Percentiles rank a stretch among this genome's conserved stretches.
phyloP scores from a whole-genome alignment of 768 basidiomycete species.

The Tephrocybe rancida region DNA sequence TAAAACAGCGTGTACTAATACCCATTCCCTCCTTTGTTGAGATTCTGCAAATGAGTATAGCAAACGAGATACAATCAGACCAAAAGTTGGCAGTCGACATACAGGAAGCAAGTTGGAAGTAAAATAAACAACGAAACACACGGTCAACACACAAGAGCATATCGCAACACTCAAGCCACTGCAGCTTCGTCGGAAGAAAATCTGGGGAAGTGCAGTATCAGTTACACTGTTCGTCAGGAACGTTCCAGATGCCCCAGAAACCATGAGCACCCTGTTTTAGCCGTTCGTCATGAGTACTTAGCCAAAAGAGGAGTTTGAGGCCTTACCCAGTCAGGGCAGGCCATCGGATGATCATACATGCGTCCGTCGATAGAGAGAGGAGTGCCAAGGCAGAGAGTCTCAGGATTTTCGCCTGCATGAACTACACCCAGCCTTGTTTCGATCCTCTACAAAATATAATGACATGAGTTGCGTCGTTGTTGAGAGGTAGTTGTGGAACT shows the following conservation, averaged over 20 bases:
- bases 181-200: no score
- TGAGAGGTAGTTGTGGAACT: not conserved
- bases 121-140: no score
- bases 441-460: slow-evolving; percentile 1
- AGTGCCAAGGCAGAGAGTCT: slow-evolving; percentile 9
- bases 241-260: slow-evolving; percentile 16
- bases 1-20: no score
- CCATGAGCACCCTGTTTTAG: slow-evolving; percentile 1
- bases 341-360: slow-evolving; percentile 6
- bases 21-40: no score
- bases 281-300: no score
- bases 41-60: no score
- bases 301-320: not conserved
- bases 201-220: not conserved
- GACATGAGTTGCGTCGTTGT: not conserved
- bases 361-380: slow-evolving; percentile 9
- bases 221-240: slow-evolving; percentile 9
- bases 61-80: no score
- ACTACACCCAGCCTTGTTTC: slow-evolving; percentile 11
- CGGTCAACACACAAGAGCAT: no score
- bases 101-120: no score
- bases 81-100: no score
- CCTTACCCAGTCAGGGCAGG: slow-evolving; percentile 16
- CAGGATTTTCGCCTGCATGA: slow-evolving; percentile 4
- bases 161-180: no score